phyloP scores from a whole-genome alignment of 805 yeast genomes.

The Ogataea ganodermae region DNA sequence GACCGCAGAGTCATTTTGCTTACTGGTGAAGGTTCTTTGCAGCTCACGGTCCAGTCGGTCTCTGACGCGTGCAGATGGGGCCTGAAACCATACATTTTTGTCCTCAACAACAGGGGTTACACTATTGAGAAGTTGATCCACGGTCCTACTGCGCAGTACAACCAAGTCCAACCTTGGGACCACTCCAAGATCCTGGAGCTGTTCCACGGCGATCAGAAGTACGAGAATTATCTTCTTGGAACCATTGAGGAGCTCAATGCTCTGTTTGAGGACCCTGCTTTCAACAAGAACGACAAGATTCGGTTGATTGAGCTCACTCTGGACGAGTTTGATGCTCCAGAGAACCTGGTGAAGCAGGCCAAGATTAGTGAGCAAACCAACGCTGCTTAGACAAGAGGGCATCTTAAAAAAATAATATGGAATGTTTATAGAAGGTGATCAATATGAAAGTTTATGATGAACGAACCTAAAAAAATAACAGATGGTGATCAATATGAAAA shows the following conservation, averaged over 20 bases:
- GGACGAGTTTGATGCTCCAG: conserved; percentile 70
- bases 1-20: conserved; percentile 63
- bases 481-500: no score
- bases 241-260: conserved; percentile 60
- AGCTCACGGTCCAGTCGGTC: conserved; percentile 72
- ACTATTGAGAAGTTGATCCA: conserved; percentile 76
- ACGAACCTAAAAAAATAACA: no score
- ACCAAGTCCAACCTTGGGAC: conserved; percentile 70
- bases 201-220: conserved; percentile 58
- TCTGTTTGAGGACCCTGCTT: conserved; percentile 47
- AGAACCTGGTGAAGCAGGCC: conserved; percentile 66
- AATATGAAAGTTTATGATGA: no score
- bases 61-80: conserved; percentile 69
- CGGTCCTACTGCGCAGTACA: conserved; percentile 65
- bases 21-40: conserved; percentile 77
- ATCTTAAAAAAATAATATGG: no score
- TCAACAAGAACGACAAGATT: conserved; percentile 57
- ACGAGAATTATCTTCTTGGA: conserved; percentile 55
- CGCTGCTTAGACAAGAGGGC: conserved; percentile 23
- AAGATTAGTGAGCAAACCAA: conserved; percentile 46
- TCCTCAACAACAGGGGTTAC: conserved; percentile 72
- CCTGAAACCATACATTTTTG: conserved; percentile 66
- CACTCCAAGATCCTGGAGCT: conserved; percentile 57
- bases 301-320: conserved; percentile 70
- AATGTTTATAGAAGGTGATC: background rate